Evolutionary conservation across 805 yeast genomes (phyloP), one percentile per base, ranked within the genome.

Genomic region (Candida peoriensis): DNA sequence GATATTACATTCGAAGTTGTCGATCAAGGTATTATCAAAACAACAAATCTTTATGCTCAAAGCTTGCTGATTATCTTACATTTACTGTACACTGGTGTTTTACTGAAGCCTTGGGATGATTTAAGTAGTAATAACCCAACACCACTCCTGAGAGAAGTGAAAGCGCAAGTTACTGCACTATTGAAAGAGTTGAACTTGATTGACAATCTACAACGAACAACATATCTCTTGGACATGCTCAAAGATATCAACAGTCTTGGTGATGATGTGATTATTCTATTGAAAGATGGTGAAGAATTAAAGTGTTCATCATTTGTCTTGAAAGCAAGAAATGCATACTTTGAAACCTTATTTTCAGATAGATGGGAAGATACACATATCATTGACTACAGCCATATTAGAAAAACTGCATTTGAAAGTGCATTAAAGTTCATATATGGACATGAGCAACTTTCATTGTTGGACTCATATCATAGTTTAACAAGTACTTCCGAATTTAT

Each of bases 351-450:
- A 3, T 64, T 82, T 23, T 70, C 80, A 0, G 50, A 57, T 1
- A 52, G 76, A 31, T 85, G 93, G 94, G 51, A 44, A 8, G 33
- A 25, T 2, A 29, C 14, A 2, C 54, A 47, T 15, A 36, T 39
- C 0, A 34, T 78, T 12, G 61, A 68, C 24, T 65, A 85, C 30
- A 54, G 60, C 2, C 68, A 70, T 32, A 58, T 78, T 12, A 42
- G 63, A 0, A 44, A 41, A 10, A 39, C 44, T 0, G 72, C 69
- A 6, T 78, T 86, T 48, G 46, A 50, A 2, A 58, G 76, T 6
- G 58, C 81, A 0, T 44, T 83, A 42, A 61, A 60, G 20, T 78
- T 73, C 48, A 49, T 87, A 0, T 74, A 77, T 48, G 93, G 94
- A 0, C 58, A 53, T 30, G 61, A 62, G 29, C 71, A 63, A 45